Evolutionary conservation across 176 grass and related monocot genomes (phyloP), one percentile per base, ranked within the genome.

Genomic region (Themeda triandra): DNA sequence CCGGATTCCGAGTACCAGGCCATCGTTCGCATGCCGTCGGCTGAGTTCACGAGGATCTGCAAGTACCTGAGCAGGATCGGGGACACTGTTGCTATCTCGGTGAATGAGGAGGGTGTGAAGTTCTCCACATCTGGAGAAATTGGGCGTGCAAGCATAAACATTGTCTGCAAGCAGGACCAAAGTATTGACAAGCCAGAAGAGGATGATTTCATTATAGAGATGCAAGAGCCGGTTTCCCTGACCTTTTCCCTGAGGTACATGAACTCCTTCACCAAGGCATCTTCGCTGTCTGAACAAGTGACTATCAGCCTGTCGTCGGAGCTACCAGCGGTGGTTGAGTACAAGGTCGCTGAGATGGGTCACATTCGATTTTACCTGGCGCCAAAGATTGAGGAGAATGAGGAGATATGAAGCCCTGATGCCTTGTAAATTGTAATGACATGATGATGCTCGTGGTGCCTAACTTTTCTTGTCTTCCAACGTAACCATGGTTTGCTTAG

Each of bases 251-350:
- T 94, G 78, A 91, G 95, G 86, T 97, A 94, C 64, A 88, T 97
- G 83, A 97, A 94, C 84, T 97, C 95, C 35, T 94, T 97, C 90
- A 92, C 90, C 21, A 97, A 94, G 92, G 95, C 95, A n/a, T 92
- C 88, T 9, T 76, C 95, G 6, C 75, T 97, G 25, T 92, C 92
- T 4, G 88, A 94, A 0, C 91, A 87, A 8, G 36, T 39, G 36
- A 39, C 19, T 35, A 35, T 35, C 33, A 5, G 33, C 33, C 33
- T 35, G 33, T 35, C 33, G 33, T 35, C 33, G 33, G 95, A 97
- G 48, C 66, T 97, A 25, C 92, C 92, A 0, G 88, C 91, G 37
- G 95, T 94, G 13, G 95, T 97, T 27, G 95, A 97, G 78, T 97
- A 97, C 82, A 97, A 94, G 83, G 92, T 94, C 3, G 95, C 74